phyloP scores from a whole-genome alignment of 2,329 filamentous ascomycete genomes.

The Teratosphaeriaceae sp. region DNA sequence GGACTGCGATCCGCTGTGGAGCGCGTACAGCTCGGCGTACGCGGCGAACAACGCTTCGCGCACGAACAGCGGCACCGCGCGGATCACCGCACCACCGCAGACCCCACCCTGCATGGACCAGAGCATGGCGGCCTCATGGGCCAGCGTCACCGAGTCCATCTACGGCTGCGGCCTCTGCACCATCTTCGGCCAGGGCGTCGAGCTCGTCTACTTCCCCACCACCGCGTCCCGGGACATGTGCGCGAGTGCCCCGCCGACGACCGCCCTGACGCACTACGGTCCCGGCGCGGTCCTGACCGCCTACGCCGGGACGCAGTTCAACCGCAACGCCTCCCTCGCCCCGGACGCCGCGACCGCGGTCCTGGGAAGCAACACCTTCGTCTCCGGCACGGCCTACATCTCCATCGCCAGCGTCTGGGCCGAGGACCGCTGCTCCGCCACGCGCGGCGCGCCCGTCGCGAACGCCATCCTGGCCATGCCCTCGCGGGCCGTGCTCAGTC shows the following conservation, averaged over 20 bases:
- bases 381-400: constrained; percentile 25
- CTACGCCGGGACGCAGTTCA: constrained; percentile 2
- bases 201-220: constrained; percentile 26
- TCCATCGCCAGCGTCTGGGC: constrained; percentile 23
- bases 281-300: constrained; percentile 9
- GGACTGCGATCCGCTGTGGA: constrained; percentile 24
- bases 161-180: constrained; percentile 26
- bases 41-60: constrained; percentile 6
- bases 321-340: background rate
- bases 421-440: constrained; percentile 18
- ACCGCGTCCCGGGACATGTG: constrained; percentile 23
- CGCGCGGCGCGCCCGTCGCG: constrained; percentile 14
- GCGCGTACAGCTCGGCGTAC: constrained; percentile 16
- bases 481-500: constrained; percentile 21
- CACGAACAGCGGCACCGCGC: background rate
- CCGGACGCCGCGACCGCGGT: constrained; percentile 4
- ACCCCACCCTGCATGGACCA: constrained; percentile 20
- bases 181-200: constrained; percentile 24
- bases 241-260: constrained; percentile 19
- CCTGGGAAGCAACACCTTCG: constrained; percentile 22
- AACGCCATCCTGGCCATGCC: constrained; percentile 24
- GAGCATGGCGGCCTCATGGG: constrained; percentile 10
- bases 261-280: constrained; percentile 20
- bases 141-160: constrained; percentile 10
- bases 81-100: constrained; percentile 15